phyloP scores from a whole-genome alignment of 2,329 filamentous ascomycete genomes.

The Beauveria sp. region DNA sequence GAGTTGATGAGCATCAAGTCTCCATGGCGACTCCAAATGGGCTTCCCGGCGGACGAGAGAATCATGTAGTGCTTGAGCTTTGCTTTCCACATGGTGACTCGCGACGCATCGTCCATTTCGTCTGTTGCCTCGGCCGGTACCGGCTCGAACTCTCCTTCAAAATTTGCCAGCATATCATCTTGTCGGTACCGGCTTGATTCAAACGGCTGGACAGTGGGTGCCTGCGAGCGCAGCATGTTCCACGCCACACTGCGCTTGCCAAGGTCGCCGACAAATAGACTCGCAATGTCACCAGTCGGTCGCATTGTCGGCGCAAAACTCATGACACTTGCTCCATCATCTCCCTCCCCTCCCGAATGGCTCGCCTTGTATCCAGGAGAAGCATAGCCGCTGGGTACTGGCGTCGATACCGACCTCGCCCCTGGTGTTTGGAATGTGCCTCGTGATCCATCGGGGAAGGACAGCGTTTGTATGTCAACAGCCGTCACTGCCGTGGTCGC shows the following conservation, averaged over 20 bases:
- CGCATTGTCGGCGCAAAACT: slow-evolving; percentile 59
- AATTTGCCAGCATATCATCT: slow-evolving; percentile 54
- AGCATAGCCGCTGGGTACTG: slow-evolving; percentile 31
- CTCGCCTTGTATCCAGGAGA: slow-evolving; percentile 27
- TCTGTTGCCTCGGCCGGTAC: slow-evolving; percentile 49
- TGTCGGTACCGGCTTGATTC: slow-evolving; percentile 39
- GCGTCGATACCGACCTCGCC: slow-evolving; percentile 28
- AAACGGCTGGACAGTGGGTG: slow-evolving; percentile 52
- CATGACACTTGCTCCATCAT: slow-evolving; percentile 58
- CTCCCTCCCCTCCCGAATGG: slow-evolving; percentile 38
- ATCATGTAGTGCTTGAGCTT: slow-evolving; percentile 98
- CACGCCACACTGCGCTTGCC: slow-evolving; percentile 61
- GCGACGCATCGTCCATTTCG: slow-evolving; percentile 42
- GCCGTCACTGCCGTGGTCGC: slow-evolving; percentile 81
- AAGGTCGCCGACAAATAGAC: slow-evolving; percentile 66
- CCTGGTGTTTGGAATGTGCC: slow-evolving; percentile 49
- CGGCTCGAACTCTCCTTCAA: slow-evolving; percentile 70
- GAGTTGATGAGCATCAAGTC: slow-evolving; percentile 84
- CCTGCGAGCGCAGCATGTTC: slow-evolving; percentile 57
- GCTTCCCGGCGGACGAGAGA: slow-evolving; percentile 90
- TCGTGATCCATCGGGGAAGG: slow-evolving; percentile 60
- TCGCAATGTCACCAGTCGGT: slow-evolving; percentile 66
- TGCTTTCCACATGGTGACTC: slow-evolving; percentile 72
- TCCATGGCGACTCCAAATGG: slow-evolving; percentile 92
- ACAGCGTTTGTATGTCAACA: slow-evolving; percentile 70